Evolutionary conservation across 495 filamentous ascomycete genomes (phyloP).

Genomic region (Sabuloglossum arenarium): DNA sequence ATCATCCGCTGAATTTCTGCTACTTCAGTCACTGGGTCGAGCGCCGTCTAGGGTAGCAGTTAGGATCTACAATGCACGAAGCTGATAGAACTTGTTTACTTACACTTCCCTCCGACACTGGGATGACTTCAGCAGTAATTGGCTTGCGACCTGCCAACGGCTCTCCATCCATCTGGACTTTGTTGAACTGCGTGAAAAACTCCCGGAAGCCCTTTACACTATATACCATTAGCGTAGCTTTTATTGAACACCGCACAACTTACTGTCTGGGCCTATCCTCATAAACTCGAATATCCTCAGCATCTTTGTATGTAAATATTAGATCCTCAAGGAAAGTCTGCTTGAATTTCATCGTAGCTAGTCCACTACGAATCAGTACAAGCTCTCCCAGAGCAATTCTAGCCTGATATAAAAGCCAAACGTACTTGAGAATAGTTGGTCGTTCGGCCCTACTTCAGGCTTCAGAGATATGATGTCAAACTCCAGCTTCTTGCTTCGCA

Average conservation of each 20-base stretch:
- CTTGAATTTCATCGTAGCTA: conserved; percentile 67
- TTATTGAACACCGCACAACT: conserved; percentile 5
- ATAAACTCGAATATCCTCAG: conserved; percentile 59
- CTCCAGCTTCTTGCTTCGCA: conserved; percentile 51
- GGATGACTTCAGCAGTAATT: conserved; percentile 62
- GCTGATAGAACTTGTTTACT: background rate
- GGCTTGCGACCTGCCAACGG: conserved; percentile 28
- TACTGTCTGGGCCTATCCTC: conserved; percentile 46
- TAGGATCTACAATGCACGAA: background rate
- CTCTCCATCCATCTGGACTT: conserved; percentile 16
- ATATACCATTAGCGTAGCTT: background rate
- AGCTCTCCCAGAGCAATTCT: background rate
- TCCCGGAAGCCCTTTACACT: conserved; percentile 58
- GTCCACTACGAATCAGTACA: background rate
- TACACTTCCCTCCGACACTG: conserved; percentile 50
- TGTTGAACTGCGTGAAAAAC: conserved; percentile 58
- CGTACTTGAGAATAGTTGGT: conserved; percentile 41
- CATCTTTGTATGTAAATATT: conserved; percentile 61
- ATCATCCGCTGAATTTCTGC: conserved; percentile 77
- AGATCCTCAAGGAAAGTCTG: conserved; percentile 58
- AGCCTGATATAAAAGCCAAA: background rate
- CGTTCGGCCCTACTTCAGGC: conserved; percentile 58
- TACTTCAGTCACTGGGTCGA: conserved; percentile 71
- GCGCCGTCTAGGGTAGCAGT: conserved; percentile 21
- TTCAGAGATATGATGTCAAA: conserved; percentile 87